These are phyloP conservation scores for Hyaloscypha bicolor DNA, from an alignment of 495 filamentous ascomycete genomes.

Conservation along the genomic window DNA sequence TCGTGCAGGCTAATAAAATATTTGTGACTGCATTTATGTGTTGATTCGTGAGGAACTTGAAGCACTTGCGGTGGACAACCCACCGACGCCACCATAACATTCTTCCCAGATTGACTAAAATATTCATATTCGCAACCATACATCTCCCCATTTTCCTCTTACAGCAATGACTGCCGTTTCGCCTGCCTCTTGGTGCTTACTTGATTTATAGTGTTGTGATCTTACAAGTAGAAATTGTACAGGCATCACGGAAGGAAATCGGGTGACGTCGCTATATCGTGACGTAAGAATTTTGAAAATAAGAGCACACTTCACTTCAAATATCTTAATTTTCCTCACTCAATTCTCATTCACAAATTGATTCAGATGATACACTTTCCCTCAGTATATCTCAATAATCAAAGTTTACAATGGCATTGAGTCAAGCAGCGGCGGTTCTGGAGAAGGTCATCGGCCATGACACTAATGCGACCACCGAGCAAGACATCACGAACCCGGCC, in stretches of 20 bases:
- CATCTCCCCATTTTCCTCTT: too few species aligned
- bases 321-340: not conserved
- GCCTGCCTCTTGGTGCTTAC: too few species aligned
- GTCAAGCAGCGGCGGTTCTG: constrained; percentile 52
- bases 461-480: constrained; percentile 54
- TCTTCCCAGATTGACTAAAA: too few species aligned
- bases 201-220: not conserved
- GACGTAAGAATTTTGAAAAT: not conserved
- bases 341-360: not conserved
- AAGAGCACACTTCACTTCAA: not conserved
- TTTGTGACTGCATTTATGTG: too few species aligned
- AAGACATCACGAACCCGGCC: constrained; percentile 56
- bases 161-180: too few species aligned
- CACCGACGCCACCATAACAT: too few species aligned
- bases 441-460: constrained; percentile 70
- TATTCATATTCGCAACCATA: too few species aligned
- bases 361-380: not conserved
- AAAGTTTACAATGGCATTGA: constrained; percentile 22
- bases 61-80: too few species aligned
- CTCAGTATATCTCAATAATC: not conserved
- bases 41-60: too few species aligned
- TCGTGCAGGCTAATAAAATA: too few species aligned
- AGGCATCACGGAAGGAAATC: not conserved
- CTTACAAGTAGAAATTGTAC: not conserved
- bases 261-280: not conserved